phyloP scores from a whole-genome alignment of 805 yeast species.

The Starmerella potacharoeniae region DNA sequence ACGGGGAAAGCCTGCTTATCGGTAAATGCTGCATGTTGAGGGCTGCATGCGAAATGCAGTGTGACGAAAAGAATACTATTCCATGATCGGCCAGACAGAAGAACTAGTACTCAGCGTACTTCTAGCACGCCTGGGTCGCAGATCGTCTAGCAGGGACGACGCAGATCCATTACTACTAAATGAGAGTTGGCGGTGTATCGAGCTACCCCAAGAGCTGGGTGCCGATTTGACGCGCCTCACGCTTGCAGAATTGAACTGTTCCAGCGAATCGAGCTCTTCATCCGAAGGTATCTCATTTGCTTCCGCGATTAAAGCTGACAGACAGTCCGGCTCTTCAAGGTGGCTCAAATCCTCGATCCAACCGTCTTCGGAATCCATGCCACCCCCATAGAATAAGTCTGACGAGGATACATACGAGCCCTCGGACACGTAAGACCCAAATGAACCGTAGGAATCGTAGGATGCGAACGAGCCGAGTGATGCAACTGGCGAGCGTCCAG shows the following conservation, averaged over 20 bases:
- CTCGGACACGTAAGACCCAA: not conserved
- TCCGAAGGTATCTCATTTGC: constrained; percentile 41
- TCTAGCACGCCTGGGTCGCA: constrained; percentile 6
- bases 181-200: constrained; percentile 11
- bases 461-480: not conserved
- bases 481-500: not conserved
- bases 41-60: not conserved
- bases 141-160: constrained; percentile 10
- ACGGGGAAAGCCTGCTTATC: no score
- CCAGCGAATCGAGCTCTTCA: not conserved
- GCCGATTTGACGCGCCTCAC: constrained; percentile 1
- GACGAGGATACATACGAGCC: constrained; percentile 20
- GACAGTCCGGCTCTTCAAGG: constrained; percentile 26
- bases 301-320: constrained; percentile 36
- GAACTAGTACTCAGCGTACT: constrained; percentile 3
- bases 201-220: not conserved
- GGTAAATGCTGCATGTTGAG: no score
- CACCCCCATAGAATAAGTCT: constrained; percentile 17
- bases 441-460: not conserved
- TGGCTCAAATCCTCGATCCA: constrained; percentile 31
- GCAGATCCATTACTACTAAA: constrained; percentile 5
- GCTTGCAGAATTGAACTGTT: not conserved
- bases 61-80: not conserved
- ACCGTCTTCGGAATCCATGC: constrained; percentile 26
- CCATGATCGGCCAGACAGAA: constrained; percentile 5